These are phyloP conservation scores for Elsinoe perseae DNA, from an alignment of 2,329 filamentous ascomycete genomes.

Conservation along the genomic window DNA sequence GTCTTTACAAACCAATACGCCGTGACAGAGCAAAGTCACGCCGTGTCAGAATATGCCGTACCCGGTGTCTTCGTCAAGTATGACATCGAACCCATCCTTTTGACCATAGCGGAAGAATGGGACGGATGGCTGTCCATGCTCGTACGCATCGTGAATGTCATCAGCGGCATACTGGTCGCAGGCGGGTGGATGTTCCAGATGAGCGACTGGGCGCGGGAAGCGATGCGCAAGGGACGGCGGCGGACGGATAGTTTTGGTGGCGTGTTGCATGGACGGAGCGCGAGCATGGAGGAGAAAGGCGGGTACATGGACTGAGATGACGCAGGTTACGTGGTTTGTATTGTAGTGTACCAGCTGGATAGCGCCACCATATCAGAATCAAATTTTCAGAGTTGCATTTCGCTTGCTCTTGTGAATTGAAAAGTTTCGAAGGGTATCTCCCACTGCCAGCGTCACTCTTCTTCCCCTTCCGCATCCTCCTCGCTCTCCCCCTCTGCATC, in stretches of 20 bases:
- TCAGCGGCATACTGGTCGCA: constrained; percentile 83
- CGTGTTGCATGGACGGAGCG: constrained; percentile 39
- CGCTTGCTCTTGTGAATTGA: background rate
- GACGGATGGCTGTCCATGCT: constrained; percentile 66
- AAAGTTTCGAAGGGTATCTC: background rate
- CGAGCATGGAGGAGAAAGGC: constrained; percentile 20
- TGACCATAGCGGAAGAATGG: constrained; percentile 76
- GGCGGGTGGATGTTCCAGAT: constrained; percentile 90
- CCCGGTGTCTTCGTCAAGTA: constrained; percentile 98
- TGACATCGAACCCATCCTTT: constrained; percentile 90
- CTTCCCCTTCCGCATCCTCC: constrained; percentile 8
- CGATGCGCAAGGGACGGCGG: constrained; percentile 37
- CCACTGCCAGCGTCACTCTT: background rate
- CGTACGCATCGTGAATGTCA: constrained; percentile 80
- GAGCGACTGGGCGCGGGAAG: constrained; percentile 60
- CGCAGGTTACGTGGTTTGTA: background rate
- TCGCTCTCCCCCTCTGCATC: constrained; percentile 23
- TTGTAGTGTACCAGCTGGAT: background rate
- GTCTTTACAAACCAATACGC: constrained; percentile 97
- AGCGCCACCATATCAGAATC: background rate
- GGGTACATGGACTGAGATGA: background rate
- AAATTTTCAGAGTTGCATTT: background rate
- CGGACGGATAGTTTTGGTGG: constrained; percentile 39
- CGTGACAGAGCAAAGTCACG: constrained; percentile 77
- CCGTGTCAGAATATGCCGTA: constrained; percentile 59